Base-by-base conservation (phyloP, 2,329 filamentous ascomycete genomes). In the Fusarium sp. region DNA sequence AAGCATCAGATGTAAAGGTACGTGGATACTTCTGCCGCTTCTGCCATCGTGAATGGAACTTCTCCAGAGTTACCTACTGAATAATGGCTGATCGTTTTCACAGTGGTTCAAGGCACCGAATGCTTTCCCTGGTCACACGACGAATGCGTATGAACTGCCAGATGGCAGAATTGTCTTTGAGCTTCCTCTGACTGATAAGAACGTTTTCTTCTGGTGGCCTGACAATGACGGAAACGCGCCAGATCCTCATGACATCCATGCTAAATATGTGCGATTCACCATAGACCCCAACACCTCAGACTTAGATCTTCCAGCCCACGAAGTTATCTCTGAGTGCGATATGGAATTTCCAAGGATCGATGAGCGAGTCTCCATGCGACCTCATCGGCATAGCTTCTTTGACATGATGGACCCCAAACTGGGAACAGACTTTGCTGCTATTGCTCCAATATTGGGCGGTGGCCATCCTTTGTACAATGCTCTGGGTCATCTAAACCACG, bases 51-150 rank as follows among this genome's bases (percentile, higher is more conserved):
- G 34, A 37, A 37, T n/a, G 10, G 1, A n/a, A 10, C 18, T 37
- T 37, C 1, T 37, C 1, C 18, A 37, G 10, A 6, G 34, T 3
- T n/a, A 37, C 9, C 5, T 11, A 2, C 3, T 0, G 18, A n/a
- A 18, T 0, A 16, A 11, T n/a, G 18, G 9, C 34, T 37, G 4
- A 37, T 37, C 10, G 2, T 2, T 37, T 37, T 37, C 34, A n/a
- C 34, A 37, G 34, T 37, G 34, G 34, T 37, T 37, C 18, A 37
- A 37, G 18, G 34, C 34, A 37, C 34, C 34, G 10, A 37, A 37
- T 37, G 65, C 63, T 8, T 68, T 68, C 11, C 65, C 67, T 5
- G 65, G 65, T 0, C 65, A 68, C 27, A 59, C 67, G n/a, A 64
- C 54, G 3, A 64, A 64, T 1, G 59, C 57, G 2, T 68, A 68